Base-by-base conservation (phyloP, 1,284 basidiomycete genomes). In the Boletellus deceptivus region DNA sequence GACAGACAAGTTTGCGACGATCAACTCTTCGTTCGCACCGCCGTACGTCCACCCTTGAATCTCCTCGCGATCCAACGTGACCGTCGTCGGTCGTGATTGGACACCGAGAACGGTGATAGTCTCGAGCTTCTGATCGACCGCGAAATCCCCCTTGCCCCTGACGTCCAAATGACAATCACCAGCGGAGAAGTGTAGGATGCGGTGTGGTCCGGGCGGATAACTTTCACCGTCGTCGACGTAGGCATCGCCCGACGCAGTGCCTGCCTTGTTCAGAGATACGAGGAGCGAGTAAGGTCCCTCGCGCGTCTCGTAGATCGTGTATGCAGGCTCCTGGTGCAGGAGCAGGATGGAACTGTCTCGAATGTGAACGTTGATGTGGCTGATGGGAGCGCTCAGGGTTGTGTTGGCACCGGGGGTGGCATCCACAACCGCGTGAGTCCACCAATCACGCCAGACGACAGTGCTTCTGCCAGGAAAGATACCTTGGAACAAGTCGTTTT, bases 381-480 rank as follows among this genome's bases (percentile, higher is more conserved):
- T 76, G 1, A 91, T 76, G 1, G 85, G 64, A 72, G 79, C 44
- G 72, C 69, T 48, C 29, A 84, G 62, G 0, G 73, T 74, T 0
- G 74, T 74, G 56, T 73, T 72, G 13, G 50, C 59, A 27, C 70
- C 69, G 4, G 61, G 20, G 6, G 62, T 63, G 7, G 61, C 68
- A 53, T 68, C 69, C 37, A 79, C 75, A 36, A 72, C 72, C 33
- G 77, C 71, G 59, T 87, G 84, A 0, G 83, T 88, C 69, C 83
- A 89, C 80, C 85, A 89, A 67, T 91, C 87, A 48, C 85, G 77
- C 87, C 86, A 91, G 50, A 75, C 70, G 1, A 79, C 77, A 14
- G 68, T 70, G n/a, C 79, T 80, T 49, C 75, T 70, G 1, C 84
- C 84, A 25, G 82, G 83, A 70, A 88, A 82, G 42, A 84, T 72